These are phyloP conservation scores for Solanum lycopersicoides DNA, from an alignment of 257 asterid genomes.

Conservation along the genomic window DNA sequence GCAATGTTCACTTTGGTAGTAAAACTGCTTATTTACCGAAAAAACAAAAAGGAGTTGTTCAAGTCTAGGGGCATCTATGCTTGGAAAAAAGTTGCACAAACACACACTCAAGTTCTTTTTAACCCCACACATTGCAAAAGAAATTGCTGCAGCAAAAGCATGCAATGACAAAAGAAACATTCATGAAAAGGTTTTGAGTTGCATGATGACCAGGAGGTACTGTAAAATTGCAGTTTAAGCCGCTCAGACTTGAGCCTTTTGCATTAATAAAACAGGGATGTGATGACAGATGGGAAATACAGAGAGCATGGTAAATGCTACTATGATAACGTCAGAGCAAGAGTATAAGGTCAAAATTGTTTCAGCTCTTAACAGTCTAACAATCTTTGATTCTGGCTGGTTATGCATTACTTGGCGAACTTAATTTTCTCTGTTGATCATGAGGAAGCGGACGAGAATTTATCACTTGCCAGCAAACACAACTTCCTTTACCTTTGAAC, in stretches of 20 bases:
- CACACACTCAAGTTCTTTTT: too few species aligned
- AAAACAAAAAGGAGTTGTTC: not conserved
- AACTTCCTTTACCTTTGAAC: not conserved
- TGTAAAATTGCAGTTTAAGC: not conserved
- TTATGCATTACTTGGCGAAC: not conserved
- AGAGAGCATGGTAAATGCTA: not conserved
- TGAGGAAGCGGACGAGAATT: not conserved
- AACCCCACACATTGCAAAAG: not conserved
- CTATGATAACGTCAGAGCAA: not conserved
- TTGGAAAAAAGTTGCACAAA: not conserved
- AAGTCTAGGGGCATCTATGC: not conserved
- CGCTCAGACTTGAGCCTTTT: not conserved
- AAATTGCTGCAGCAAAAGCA: not conserved
- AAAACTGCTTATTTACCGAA: not conserved
- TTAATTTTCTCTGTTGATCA: not conserved
- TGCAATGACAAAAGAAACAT: not conserved
- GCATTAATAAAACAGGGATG: not conserved
- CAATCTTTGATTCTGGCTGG: not conserved
- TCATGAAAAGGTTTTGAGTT: not conserved
- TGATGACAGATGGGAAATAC: not conserved
- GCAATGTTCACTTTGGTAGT: not conserved
- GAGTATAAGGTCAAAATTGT: not conserved
- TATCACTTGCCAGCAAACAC: not conserved
- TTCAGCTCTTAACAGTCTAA: not conserved
- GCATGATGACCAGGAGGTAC: not conserved